Evolutionary conservation across 1,284 basidiomycete species (phyloP).

Genomic region (Trametes hirsuta): DNA sequence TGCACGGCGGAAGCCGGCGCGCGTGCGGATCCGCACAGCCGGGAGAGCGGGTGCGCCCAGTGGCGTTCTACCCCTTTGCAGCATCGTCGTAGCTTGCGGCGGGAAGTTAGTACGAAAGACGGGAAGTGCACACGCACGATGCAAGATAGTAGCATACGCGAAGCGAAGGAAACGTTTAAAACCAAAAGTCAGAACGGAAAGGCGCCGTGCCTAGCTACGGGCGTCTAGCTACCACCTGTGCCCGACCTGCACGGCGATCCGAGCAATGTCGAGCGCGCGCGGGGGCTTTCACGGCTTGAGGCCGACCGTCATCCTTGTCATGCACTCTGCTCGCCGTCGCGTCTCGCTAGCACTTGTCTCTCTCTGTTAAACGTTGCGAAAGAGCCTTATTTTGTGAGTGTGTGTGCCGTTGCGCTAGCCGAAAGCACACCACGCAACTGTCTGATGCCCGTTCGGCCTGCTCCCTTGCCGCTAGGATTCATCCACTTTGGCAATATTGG

Average conservation of each 20-base stretch:
- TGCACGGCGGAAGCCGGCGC: conserved; percentile 10
- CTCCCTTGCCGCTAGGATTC: too few species aligned
- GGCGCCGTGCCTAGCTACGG: not conserved
- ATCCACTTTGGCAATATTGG: too few species aligned
- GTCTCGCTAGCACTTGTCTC: not conserved
- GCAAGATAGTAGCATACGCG: too few species aligned
- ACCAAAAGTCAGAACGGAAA: too few species aligned
- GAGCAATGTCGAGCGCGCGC: not conserved
- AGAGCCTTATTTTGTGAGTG: not conserved
- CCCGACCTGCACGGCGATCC: not conserved
- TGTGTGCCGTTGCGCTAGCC: not conserved
- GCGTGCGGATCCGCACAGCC: not conserved
- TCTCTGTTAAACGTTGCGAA: not conserved
- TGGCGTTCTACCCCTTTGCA: too few species aligned
- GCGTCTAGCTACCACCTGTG: not conserved
- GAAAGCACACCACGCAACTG: not conserved
- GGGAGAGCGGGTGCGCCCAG: too few species aligned
- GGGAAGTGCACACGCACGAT: too few species aligned
- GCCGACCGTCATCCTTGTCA: conserved; percentile 3
- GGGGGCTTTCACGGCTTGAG: not conserved
- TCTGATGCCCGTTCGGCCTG: too few species aligned
- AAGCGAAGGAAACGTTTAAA: not conserved
- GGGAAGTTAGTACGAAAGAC: too few species aligned
- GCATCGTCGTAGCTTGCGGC: too few species aligned
- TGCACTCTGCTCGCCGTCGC: conserved; percentile 1